A percentile compares a stretch with the other conserved stretches of the same genome.
These are phyloP conservation scores for Artemisia annua DNA, from an alignment of 129 eudicot genomes.

Conservation along the genomic window DNA sequence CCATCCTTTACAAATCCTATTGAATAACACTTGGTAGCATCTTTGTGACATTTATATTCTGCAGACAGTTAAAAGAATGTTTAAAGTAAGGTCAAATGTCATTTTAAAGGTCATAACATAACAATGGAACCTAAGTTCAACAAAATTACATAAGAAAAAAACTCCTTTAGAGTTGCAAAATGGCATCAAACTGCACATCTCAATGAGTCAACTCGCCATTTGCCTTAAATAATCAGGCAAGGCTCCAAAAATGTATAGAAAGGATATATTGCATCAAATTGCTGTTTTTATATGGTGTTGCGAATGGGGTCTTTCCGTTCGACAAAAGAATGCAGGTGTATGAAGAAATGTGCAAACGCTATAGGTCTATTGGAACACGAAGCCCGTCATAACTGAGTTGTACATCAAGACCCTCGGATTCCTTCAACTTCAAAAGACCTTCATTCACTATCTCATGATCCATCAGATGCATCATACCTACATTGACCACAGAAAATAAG, in stretches of 20 bases:
- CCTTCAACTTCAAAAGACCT: conserved; percentile 61
- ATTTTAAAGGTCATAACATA: neutral
- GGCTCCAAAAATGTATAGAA: conserved; percentile 15
- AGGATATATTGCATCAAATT: neutral
- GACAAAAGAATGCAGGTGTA: neutral
- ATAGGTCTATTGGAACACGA: conserved; percentile 71
- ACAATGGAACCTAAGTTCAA: conserved; percentile 3
- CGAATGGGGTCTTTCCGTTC: neutral
- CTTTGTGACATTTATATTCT: too few species aligned
- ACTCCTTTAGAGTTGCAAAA: conserved; percentile 2
- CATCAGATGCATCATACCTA: conserved; percentile 99
- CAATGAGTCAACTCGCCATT: conserved; percentile 19
- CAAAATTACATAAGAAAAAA: conserved; percentile 3
- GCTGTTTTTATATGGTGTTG: conserved; percentile 6
- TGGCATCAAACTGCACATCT: conserved; percentile 2
- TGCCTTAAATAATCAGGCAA: neutral
- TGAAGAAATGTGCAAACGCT: conserved; percentile 18
- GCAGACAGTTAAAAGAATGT: neutral
- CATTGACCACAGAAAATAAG: conserved; percentile 14
- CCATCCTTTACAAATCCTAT: too few species aligned
- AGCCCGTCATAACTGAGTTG: conserved; percentile 64
- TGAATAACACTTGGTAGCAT: neutral
- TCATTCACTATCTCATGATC: conserved; percentile 85
- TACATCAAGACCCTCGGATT: conserved; percentile 47
- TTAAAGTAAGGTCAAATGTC: too few species aligned